These are phyloP conservation scores for Penicillium riverlandense DNA, from an alignment of 495 filamentous ascomycete species.

Conservation along the genomic window DNA sequence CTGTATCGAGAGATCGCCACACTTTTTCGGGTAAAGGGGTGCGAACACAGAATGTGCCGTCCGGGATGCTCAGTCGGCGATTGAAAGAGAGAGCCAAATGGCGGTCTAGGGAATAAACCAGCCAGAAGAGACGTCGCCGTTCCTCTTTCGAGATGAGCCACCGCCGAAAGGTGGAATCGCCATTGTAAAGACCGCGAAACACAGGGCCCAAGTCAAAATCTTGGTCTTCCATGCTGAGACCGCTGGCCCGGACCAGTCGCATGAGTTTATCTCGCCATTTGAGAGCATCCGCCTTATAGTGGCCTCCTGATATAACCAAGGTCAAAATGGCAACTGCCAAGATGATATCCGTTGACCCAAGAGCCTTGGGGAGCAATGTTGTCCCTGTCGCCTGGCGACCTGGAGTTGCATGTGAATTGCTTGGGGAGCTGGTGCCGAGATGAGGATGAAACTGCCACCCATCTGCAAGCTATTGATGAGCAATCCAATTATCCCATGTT, in stretches of 20 bases:
- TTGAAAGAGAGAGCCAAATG: conserved; percentile 48
- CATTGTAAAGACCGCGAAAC: conserved; percentile 12
- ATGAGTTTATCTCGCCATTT: conserved; percentile 28
- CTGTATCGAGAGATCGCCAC: conserved; percentile 25
- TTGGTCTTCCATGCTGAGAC: conserved; percentile 17
- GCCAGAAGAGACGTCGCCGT: conserved; percentile 42
- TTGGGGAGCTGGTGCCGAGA: conserved; percentile 1
- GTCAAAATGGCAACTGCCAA: conserved; percentile 21
- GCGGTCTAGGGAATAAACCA: conserved; percentile 43
- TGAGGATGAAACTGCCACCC: conserved; percentile 12
- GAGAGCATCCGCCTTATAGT: conserved; percentile 24
- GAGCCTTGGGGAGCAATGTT: conserved; percentile 6
- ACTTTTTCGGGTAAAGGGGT: conserved; percentile 24
- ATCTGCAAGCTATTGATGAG: neutral
- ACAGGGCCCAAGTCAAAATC: conserved; percentile 13
- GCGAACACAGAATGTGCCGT: conserved; percentile 35
- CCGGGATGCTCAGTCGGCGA: conserved; percentile 34
- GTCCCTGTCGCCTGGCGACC: conserved; percentile 5
- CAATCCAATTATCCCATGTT: too few relatives aligned
- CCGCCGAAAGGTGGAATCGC: conserved; percentile 9
- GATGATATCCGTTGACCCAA: conserved; percentile 14
- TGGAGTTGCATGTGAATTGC: neutral
- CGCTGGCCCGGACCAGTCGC: conserved; percentile 19
- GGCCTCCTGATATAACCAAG: conserved; percentile 20
- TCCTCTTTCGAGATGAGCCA: conserved; percentile 32